phyloP scores from a whole-genome alignment of 2,329 filamentous ascomycete genomes.

The Aaosphaeria arxii region DNA sequence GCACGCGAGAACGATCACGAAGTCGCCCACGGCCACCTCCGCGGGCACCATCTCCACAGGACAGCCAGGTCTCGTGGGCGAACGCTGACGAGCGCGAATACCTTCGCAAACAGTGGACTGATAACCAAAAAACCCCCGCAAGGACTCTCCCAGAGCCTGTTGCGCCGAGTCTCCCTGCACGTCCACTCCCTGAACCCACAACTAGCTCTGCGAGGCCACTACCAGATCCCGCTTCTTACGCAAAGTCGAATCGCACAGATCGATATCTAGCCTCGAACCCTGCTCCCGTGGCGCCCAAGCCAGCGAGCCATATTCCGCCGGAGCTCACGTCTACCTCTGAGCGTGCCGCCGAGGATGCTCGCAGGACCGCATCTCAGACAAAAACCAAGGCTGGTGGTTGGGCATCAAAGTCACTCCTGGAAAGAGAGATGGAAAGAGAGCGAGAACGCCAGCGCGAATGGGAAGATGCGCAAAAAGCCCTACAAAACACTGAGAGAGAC shows the following conservation, averaged over 20 bases:
- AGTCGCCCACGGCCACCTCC: conserved; percentile 32
- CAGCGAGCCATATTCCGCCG: conserved; percentile 40
- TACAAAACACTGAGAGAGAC: conserved; percentile 54
- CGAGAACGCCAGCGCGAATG: conserved; percentile 74
- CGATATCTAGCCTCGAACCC: conserved; percentile 57
- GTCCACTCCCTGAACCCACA: conserved; percentile 48
- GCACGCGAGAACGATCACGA: conserved; percentile 31
- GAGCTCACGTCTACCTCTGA: conserved; percentile 60
- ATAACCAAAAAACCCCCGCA: conserved; percentile 31
- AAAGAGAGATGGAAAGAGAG: conserved; percentile 79
- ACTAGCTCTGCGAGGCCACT: conserved; percentile 10
- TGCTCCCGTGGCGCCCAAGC: conserved; percentile 46
- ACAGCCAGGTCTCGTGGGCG: conserved; percentile 63
- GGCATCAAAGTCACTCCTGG: conserved; percentile 68
- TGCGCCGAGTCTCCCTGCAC: conserved; percentile 33
- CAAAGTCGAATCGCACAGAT: conserved; percentile 50
- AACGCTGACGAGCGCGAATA: conserved; percentile 62
- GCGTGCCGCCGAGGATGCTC: conserved; percentile 60
- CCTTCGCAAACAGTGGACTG: conserved; percentile 57
- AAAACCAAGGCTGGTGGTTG: conserved; percentile 62
- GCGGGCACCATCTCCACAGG: conserved; percentile 43
- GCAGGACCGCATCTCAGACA: conserved; percentile 56
- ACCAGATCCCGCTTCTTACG: conserved; percentile 17
- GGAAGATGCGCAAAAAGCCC: conserved; percentile 71
- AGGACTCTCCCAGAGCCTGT: conserved; percentile 33